Percentiles rank a stretch among this genome's conserved stretches.
Evolutionary conservation across 2,329 filamentous ascomycete species (phyloP).

Genomic region (Colletotrichum liriopes): DNA sequence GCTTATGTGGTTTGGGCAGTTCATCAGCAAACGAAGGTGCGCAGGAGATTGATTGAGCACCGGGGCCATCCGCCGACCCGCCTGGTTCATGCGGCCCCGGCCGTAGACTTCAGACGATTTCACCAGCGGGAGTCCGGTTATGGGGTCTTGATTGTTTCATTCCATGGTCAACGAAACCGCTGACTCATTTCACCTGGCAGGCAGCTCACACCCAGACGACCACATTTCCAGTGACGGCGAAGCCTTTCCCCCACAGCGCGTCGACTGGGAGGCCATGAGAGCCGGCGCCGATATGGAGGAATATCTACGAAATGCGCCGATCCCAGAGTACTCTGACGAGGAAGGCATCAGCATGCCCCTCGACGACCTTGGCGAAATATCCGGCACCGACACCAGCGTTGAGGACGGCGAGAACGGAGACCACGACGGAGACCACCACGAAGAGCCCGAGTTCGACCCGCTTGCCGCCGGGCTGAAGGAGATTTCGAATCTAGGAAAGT

Average conservation of each 20-base stretch:
- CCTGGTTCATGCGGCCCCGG: constrained; percentile 19
- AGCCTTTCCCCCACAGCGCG: constrained; percentile 38
- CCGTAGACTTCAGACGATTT: constrained; percentile 28
- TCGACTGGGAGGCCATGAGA: constrained; percentile 42
- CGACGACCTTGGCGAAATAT: constrained; percentile 41
- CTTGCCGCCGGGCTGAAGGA: constrained; percentile 78
- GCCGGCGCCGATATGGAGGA: constrained; percentile 39
- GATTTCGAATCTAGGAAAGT: constrained; percentile 86
- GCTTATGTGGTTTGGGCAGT: neutral
- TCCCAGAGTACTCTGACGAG: constrained; percentile 41
- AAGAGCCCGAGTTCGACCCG: constrained; percentile 65
- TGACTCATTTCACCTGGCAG: constrained; percentile 34
- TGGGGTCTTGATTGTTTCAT: constrained; percentile 19
- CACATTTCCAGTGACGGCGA: constrained; percentile 38
- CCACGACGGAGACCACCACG: constrained; percentile 47
- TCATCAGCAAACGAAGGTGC: neutral
- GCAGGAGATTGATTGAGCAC: neutral
- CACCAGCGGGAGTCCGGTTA: constrained; percentile 17
- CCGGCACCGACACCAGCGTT: constrained; percentile 50
- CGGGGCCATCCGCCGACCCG: constrained; percentile 8
- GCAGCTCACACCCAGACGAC: constrained; percentile 37
- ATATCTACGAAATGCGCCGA: constrained; percentile 34
- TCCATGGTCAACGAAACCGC: constrained; percentile 9
- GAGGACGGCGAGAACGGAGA: constrained; percentile 50
- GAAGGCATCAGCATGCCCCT: constrained; percentile 32